Evolutionary conservation across 352 stramenopile species (phyloP).

Genomic region (Phytophthora melonis): DNA sequence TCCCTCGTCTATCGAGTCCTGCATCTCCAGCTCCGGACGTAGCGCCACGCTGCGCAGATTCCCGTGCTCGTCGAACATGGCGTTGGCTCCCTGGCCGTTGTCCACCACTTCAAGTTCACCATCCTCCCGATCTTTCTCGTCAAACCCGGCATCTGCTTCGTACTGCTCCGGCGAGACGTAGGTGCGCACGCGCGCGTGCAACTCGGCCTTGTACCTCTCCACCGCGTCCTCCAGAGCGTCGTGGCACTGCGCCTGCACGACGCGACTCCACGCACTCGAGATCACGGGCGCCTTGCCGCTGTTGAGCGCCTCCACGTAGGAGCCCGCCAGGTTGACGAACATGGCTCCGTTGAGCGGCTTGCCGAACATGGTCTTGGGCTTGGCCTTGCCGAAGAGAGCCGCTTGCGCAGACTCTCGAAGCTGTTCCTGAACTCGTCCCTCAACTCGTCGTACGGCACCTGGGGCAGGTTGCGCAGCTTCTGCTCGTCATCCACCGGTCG

Average conservation of each 20-base stretch:
- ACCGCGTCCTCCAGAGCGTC: slow-evolving; percentile 83
- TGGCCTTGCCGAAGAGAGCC: slow-evolving; percentile 73
- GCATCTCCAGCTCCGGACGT: slow-evolving; percentile 26
- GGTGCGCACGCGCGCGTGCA: slow-evolving; percentile 55
- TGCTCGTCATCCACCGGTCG: slow-evolving; percentile 88
- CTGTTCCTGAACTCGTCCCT: slow-evolving; percentile 82
- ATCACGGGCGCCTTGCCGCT: slow-evolving; percentile 89
- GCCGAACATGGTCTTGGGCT: slow-evolving; percentile 88
- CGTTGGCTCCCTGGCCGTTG: slow-evolving; percentile 60
- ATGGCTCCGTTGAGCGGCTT: slow-evolving; percentile 89
- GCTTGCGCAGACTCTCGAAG: slow-evolving; percentile 75
- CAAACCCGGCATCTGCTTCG: slow-evolving; percentile 60
- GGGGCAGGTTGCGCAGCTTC: slow-evolving; percentile 75
- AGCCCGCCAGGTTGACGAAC: slow-evolving; percentile 83
- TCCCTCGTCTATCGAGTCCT: slow-evolving; percentile 27
- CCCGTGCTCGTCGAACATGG: slow-evolving; percentile 83
- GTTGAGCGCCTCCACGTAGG: slow-evolving; percentile 90
- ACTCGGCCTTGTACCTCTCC: slow-evolving; percentile 79
- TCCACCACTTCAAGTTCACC: slow-evolving; percentile 56
- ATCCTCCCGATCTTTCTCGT: slow-evolving; percentile 23
- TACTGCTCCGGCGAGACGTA: slow-evolving; percentile 71
- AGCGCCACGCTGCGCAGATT: slow-evolving; percentile 66
- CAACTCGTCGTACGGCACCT: slow-evolving; percentile 79
- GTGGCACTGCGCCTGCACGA: slow-evolving; percentile 87
- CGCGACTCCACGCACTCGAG: slow-evolving; percentile 89